Conservation (phyloP, 805 yeast genomes). For the Candida takata region DNA sequence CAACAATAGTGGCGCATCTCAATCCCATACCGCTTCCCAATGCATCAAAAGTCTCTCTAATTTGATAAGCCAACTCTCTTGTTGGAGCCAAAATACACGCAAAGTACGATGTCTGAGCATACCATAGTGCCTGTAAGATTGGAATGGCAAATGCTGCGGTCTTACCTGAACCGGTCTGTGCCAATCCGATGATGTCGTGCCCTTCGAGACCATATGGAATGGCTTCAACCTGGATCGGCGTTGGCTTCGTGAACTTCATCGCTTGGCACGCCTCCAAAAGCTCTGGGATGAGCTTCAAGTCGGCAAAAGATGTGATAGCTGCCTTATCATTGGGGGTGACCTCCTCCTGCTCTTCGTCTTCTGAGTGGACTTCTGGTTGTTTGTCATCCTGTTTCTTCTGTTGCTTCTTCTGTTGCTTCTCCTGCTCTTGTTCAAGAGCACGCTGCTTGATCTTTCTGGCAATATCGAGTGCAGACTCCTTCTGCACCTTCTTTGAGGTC, state of each 20-base stretch:
- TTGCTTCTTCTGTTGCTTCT: constrained; percentile 1
- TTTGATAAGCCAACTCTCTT: constrained; percentile 79
- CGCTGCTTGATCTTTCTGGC: constrained; percentile 49
- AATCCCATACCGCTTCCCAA: constrained; percentile 88
- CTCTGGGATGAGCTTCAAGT: constrained; percentile 66
- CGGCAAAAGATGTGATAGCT: constrained; percentile 37
- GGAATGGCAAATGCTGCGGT: constrained; percentile 99
- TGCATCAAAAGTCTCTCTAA: constrained; percentile 92
- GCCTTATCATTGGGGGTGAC: constrained; percentile 17
- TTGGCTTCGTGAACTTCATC: constrained; percentile 73
- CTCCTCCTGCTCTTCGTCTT: constrained; percentile 10
- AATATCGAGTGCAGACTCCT: constrained; percentile 37
- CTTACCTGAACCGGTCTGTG: constrained; percentile 97
- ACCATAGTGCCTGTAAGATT: constrained; percentile 83
- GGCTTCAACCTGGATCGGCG: constrained; percentile 89
- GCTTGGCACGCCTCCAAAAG: constrained; percentile 71
- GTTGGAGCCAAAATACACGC: constrained; percentile 87
- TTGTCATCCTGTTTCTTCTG: constrained; percentile 3
- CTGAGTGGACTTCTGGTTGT: constrained; percentile 19
- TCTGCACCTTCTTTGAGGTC: constrained; percentile 22
- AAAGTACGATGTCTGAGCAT: constrained; percentile 79
- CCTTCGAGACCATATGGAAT: constrained; percentile 89
- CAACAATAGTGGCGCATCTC: constrained; percentile 83
- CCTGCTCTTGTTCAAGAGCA: constrained; percentile 25
- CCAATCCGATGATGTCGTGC: constrained; percentile 89